Base-by-base conservation (phyloP, 352 stramenopile genomes). In the Phytophthora tentaculata region DNA sequence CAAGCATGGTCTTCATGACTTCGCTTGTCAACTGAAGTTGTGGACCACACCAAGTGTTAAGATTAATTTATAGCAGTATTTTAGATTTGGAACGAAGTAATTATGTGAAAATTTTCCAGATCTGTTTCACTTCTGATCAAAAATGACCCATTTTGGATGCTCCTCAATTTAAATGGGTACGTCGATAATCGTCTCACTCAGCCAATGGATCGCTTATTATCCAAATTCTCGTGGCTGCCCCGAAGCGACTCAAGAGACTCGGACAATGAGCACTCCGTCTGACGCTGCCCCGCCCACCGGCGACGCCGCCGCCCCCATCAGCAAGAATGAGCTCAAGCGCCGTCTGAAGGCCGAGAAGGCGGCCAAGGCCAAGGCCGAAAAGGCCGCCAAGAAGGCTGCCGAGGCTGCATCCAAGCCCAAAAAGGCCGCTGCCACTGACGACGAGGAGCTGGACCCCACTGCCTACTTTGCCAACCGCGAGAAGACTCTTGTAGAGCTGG, bases 291-390 rank as follows among this genome's bases (percentile, higher is more conserved):
- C 65, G 20, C n/a, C 37, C 22, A 52, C 61, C 19, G 56, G 44
- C 37, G 37, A 65, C 48, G 49, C 72, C 2, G 37, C 58, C 3
- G 48, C 51, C 20, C 41, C 66, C 14, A 75, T 99, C 49, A 98
- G 94, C 69, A 99, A 99, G 89, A 99, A 99, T 84, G 97, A 98
- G 48, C 83, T 99, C 50, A 99, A 99, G 87, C 98, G 98, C 78
- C 86, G 96, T 64, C 76, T 98, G 32, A 99, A 99, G 84, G 96
- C 95, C 0, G 91, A 99, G 76, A 95, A 97, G 60, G 94, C 96
- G 4, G 97, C 96, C 41, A 86, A 92, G 59, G 90, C 44, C 14
- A 99, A 99, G 81, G 83, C 83, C 12, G 81, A 87, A 19, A 94
- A 95, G 70, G 92, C 91, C 28, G 80, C 75, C 8, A 92, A 99